These are phyloP conservation scores for Eimeria maxima DNA, from an alignment of 169 alveolate species.

Conservation along the genomic window DNA sequence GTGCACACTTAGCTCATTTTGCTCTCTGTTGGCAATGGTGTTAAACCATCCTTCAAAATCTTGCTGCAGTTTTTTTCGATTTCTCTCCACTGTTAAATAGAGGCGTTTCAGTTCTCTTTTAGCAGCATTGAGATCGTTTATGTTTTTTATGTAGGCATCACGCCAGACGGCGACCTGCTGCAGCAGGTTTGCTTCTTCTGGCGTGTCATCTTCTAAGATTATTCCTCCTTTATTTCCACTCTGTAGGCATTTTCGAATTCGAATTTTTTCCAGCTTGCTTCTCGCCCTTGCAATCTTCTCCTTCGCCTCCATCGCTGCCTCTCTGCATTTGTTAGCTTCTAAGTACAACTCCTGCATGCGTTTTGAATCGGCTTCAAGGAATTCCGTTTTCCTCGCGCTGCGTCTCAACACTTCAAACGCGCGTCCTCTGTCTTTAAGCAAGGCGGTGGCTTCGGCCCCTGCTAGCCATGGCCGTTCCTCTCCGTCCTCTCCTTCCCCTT, in stretches of 20 bases:
- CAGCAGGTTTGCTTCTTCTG: constrained; percentile 38
- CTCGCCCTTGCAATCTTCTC: constrained; percentile 83
- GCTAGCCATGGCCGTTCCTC: constrained; percentile 56
- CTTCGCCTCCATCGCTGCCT: constrained; percentile 88
- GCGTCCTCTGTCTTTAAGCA: constrained; percentile 90
- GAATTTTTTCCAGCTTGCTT: not conserved
- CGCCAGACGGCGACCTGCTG: constrained; percentile 7
- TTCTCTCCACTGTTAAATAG: constrained; percentile 14
- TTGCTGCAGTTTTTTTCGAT: constrained; percentile 78
- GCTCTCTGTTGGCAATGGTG: constrained; percentile 10
- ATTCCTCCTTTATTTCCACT: not conserved
- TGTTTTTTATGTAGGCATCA: constrained; percentile 4
- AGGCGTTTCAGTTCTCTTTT: constrained; percentile 26
- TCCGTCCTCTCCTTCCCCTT: not conserved
- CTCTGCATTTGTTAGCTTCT: constrained; percentile 88
- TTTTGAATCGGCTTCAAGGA: constrained; percentile 88
- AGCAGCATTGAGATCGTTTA: not conserved
- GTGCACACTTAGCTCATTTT: not conserved
- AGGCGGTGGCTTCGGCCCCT: constrained; percentile 79
- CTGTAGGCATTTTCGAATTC: constrained; percentile 21
- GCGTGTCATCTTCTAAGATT: not conserved
- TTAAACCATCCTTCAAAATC: constrained; percentile 84
- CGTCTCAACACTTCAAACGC: constrained; percentile 93
- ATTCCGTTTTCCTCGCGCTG: constrained; percentile 90
- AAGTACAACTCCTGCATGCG: constrained; percentile 87